Percentiles rank a stretch among this genome's conserved stretches.
Conservation (phyloP, 345 rosid species). For the Jatropha curcas region DNA sequence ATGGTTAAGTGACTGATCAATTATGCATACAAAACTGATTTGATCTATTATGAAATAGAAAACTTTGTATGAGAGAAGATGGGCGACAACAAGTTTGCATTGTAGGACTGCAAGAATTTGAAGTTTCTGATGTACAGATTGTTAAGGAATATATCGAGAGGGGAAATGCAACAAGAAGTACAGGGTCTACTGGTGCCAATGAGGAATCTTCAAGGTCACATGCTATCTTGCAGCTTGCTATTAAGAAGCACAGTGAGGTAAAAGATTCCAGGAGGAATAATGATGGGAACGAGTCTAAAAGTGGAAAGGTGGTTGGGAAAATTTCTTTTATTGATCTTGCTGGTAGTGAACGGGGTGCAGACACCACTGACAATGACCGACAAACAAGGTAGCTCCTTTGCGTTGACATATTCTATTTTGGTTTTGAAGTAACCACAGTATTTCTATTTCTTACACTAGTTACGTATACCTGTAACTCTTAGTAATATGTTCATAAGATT, state of each 20-base stretch:
- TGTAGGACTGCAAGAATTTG: constrained; percentile 95
- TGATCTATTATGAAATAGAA: constrained; percentile 44
- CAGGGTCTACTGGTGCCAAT: constrained; percentile 97
- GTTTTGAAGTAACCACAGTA: too few relatives aligned
- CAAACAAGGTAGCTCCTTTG: constrained; percentile 70
- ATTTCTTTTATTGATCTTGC: constrained; percentile 99
- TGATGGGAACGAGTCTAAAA: constrained; percentile 69
- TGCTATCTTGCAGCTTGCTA: constrained; percentile 92
- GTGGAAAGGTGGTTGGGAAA: constrained; percentile 86
- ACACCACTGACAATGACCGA: constrained; percentile 97
- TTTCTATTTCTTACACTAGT: too few relatives aligned
- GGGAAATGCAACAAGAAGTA: constrained; percentile 94
- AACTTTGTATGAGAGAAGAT: constrained; percentile 99
- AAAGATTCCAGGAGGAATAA: constrained; percentile 80
- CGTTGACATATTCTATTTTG: not conserved
- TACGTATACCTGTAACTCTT: not conserved
- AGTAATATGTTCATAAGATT: not conserved
- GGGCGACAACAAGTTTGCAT: constrained; percentile 98
- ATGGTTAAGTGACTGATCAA: constrained; percentile 8
- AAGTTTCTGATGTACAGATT: constrained; percentile 91
- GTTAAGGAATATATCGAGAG: constrained; percentile 91
- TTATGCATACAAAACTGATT: constrained; percentile 16
- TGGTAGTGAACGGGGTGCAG: constrained; percentile 99
- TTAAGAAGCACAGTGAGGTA: constrained; percentile 82
- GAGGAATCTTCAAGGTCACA: constrained; percentile 99